phyloP scores from a whole-genome alignment of 208 protist genomes.

The Leishmania mexicana region DNA sequence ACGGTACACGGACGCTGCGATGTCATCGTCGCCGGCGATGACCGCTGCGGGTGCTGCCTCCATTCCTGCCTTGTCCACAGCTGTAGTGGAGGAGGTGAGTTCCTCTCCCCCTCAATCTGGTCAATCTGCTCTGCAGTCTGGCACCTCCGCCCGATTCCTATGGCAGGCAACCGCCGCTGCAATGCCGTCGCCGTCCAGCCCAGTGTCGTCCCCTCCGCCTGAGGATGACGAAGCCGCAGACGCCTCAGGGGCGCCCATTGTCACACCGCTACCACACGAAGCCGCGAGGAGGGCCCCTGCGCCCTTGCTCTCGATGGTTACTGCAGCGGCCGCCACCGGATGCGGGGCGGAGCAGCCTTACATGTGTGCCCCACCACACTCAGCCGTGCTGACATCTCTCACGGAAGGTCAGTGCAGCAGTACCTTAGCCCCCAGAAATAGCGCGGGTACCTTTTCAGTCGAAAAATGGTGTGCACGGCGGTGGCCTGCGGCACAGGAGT shows the following conservation, averaged over 20 bases:
- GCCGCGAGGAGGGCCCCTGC: neutral
- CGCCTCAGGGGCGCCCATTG: neutral
- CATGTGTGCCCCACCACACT: neutral
- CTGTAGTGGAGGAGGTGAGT: neutral
- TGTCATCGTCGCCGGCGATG: neutral
- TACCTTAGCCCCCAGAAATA: neutral
- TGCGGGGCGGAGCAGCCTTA: neutral
- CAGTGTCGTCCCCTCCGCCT: constrained; percentile 9
- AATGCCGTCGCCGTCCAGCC: constrained; percentile 33
- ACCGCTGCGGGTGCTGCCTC: neutral
- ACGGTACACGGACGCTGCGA: neutral
- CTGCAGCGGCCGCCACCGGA: neutral
- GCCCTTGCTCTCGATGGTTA: neutral
- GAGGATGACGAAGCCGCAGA: constrained; percentile 9
- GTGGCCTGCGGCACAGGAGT: constrained; percentile 4
- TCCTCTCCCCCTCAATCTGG: neutral
- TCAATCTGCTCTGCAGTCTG: neutral
- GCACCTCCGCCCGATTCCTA: constrained; percentile 12
- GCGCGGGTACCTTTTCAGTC: neutral
- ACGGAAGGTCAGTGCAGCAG: neutral
- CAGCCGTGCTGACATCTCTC: neutral
- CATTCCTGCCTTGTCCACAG: neutral
- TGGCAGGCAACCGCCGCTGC: constrained; percentile 27
- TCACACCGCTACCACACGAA: neutral
- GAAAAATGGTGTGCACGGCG: neutral